phyloP scores from a whole-genome alignment of 2,329 filamentous ascomycete genomes.

The Delphinella strobiligena region DNA sequence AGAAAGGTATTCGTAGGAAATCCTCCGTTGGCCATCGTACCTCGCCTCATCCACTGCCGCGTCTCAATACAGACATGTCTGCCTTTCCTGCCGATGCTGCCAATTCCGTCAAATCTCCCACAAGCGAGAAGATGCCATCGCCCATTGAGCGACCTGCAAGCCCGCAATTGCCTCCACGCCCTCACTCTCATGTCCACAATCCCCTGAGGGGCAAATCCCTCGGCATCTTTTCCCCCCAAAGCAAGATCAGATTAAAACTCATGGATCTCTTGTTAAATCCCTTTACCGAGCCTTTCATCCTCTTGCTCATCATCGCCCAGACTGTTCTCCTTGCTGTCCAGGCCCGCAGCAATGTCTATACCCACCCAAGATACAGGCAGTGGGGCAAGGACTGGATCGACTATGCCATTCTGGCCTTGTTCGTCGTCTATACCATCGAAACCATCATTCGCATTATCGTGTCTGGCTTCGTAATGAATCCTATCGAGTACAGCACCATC shows the following conservation, averaged over 20 bases:
- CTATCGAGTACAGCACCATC: conserved; percentile 82
- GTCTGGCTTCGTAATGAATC: conserved; percentile 85
- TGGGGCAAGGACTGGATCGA: conserved; percentile 65
- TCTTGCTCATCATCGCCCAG: conserved; percentile 79
- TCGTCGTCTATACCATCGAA: conserved; percentile 82
- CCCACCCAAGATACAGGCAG: conserved; percentile 42
- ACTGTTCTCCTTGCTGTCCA: conserved; percentile 80
- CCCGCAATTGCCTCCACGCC: conserved; percentile 4
- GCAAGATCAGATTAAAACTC: conserved; percentile 57
- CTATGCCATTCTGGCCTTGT: conserved; percentile 70
- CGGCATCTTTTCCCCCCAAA: conserved; percentile 73
- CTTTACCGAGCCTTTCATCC: conserved; percentile 72
- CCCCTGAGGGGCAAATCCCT: conserved; percentile 78
- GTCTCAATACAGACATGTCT: conserved; percentile 40
- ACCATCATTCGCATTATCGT: conserved; percentile 75
- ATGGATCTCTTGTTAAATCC: conserved; percentile 81
- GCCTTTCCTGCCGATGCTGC: conserved; percentile 13
- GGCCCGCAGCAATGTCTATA: conserved; percentile 54
- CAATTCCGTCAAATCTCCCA: conserved; percentile 14
- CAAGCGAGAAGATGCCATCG: conserved; percentile 20
- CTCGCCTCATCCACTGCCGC: conserved; percentile 40
- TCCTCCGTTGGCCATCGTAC: conserved; percentile 41
- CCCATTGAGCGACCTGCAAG: conserved; percentile 16
- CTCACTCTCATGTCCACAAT: conserved; percentile 39
- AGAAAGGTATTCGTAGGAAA: conserved; percentile 55